These are phyloP conservation scores for Fragosphaeria purpurea DNA, from an alignment of 2,329 filamentous ascomycete genomes.

Conservation along the genomic window DNA sequence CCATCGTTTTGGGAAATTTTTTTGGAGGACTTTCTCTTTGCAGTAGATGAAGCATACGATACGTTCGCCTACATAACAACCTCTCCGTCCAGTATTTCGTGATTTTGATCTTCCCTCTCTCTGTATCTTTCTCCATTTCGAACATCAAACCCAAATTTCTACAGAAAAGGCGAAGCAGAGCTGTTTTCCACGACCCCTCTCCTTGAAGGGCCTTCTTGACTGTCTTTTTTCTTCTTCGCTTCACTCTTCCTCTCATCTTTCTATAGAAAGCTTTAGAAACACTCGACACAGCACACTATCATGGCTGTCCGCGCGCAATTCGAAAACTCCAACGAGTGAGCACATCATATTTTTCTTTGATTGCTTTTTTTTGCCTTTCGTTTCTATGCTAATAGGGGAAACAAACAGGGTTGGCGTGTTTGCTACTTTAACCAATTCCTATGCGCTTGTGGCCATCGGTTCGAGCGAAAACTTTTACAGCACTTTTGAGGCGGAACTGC, in stretches of 20 bases:
- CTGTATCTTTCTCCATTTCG: too few species aligned
- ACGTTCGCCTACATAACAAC: too few species aligned
- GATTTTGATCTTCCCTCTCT: too few species aligned
- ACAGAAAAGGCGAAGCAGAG: too few species aligned
- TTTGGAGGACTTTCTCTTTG: background rate
- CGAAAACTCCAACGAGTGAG: slow-evolving; percentile 85
- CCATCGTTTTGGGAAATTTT: background rate
- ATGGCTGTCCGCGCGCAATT: slow-evolving; percentile 68
- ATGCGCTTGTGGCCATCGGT: slow-evolving; percentile 86
- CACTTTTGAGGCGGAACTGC: slow-evolving; percentile 94
- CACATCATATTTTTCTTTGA: slow-evolving; percentile 15
- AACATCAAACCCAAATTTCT: too few species aligned
- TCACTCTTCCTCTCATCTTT: background rate
- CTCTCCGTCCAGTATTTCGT: too few species aligned
- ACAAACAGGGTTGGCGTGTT: slow-evolving; percentile 92
- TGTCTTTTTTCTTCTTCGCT: background rate
- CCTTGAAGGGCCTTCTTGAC: background rate
- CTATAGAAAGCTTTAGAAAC: background rate
- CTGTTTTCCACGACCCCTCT: background rate
- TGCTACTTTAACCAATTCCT: slow-evolving; percentile 91
- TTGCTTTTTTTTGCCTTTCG: slow-evolving; percentile 10
- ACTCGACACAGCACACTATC: slow-evolving; percentile 15
- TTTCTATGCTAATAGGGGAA: background rate
- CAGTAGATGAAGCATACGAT: too few species aligned
- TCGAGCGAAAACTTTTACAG: slow-evolving; percentile 99